A percentile compares a stretch with the other conserved stretches of the same genome.
Conservation (phyloP, 225 moss, liverwort and hornwort genomes). For the Polytrichum formosum region DNA sequence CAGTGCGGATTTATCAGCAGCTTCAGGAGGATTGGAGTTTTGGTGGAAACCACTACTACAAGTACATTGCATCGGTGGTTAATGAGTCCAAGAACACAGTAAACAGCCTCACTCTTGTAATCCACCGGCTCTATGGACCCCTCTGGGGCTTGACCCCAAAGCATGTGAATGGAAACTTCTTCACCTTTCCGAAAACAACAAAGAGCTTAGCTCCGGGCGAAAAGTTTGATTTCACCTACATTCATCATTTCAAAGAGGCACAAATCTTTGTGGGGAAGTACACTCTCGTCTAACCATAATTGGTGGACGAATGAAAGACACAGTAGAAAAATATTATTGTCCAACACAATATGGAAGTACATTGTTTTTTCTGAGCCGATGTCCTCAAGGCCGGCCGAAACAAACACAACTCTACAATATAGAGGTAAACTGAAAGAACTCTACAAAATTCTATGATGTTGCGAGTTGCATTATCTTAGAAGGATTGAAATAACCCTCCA, state of each 20-base stretch:
- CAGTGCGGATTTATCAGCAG: slow-evolving; percentile 18
- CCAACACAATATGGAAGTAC: background rate
- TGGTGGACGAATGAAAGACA: background rate
- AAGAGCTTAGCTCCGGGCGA: slow-evolving; percentile 14
- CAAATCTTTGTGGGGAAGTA: slow-evolving; percentile 30
- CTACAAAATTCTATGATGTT: background rate
- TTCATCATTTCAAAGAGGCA: slow-evolving; percentile 27
- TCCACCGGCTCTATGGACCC: slow-evolving; percentile 30
- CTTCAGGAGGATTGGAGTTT: slow-evolving; percentile 26
- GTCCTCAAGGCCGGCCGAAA: slow-evolving; percentile 2
- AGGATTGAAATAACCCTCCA: background rate
- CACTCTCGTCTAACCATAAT: slow-evolving; percentile 6
- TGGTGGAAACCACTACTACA: slow-evolving; percentile 22
- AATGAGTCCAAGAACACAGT: slow-evolving; percentile 27
- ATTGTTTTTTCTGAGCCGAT: background rate
- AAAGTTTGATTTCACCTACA: slow-evolving; percentile 29
- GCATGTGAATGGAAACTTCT: slow-evolving; percentile 32
- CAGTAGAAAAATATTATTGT: background rate
- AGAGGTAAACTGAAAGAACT: background rate
- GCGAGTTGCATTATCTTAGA: background rate
- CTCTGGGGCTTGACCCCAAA: slow-evolving; percentile 28
- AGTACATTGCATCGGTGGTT: slow-evolving; percentile 21
- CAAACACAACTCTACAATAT: background rate
- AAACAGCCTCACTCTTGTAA: slow-evolving; percentile 18
- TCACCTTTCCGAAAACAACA: slow-evolving; percentile 22